Conservation (phyloP, 441 rosid genomes). For the Bruguiera hainesii region DNA sequence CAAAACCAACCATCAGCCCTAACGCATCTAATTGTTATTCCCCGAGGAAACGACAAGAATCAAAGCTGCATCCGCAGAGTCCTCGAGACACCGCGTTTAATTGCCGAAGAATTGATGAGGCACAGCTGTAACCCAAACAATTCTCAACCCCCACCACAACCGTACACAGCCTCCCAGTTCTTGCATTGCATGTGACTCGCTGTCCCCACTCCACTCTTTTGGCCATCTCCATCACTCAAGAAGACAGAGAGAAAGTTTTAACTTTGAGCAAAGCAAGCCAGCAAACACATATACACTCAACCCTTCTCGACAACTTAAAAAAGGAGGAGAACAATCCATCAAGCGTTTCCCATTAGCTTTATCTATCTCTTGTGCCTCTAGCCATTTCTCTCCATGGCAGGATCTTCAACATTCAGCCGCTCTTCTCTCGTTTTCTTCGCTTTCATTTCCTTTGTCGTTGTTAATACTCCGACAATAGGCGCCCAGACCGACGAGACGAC, state of each 20-base stretch:
- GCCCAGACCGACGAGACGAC: constrained; percentile 33
- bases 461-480: constrained; percentile 11
- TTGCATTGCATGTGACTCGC: constrained; percentile 21
- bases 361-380: not conserved
- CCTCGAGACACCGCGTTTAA: constrained; percentile 26
- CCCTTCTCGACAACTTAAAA: not conserved
- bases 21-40: too few species aligned
- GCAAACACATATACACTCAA: not conserved
- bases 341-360: too few species aligned
- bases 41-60: too few species aligned
- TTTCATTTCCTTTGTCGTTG: not conserved
- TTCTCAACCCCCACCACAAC: not conserved
- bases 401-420: not conserved
- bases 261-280: not conserved
- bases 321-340: too few species aligned
- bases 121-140: constrained; percentile 41
- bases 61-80: too few species aligned
- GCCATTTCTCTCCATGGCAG: constrained; percentile 31
- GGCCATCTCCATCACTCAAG: not conserved
- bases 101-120: constrained; percentile 29
- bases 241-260: too few species aligned
- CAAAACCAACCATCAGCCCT: too few species aligned
- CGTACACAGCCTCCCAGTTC: not conserved
- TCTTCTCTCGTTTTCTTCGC: constrained; percentile 11
- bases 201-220: not conserved